A percentile compares a stretch with the other conserved stretches of the same genome.
phyloP scores from a whole-genome alignment of 2,329 filamentous ascomycete species.

The Ophiostoma quercus region DNA sequence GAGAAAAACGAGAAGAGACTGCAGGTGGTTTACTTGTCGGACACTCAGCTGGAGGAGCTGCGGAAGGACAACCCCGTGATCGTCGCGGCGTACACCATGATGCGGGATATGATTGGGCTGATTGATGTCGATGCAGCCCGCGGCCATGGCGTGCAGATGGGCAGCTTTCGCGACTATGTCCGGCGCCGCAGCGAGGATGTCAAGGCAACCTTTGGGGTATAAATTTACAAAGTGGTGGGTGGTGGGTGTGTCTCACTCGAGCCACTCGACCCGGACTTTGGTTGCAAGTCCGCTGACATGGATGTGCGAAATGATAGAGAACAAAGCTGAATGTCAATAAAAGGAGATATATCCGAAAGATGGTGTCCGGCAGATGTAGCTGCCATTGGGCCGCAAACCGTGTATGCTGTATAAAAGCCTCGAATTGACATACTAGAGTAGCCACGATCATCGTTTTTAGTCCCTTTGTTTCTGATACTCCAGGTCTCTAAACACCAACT shows the following conservation, averaged over 20 bases:
- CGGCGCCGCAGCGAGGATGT: background rate
- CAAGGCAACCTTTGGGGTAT: background rate
- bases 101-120: background rate
- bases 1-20: background rate
- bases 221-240: too few relatives aligned
- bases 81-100: conserved; percentile 14
- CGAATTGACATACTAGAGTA: too few relatives aligned
- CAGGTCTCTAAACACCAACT: too few relatives aligned
- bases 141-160: background rate
- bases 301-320: background rate
- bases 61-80: conserved; percentile 15
- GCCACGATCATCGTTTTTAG: too few relatives aligned
- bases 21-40: conserved; percentile 3
- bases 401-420: too few relatives aligned
- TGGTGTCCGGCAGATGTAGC: too few relatives aligned
- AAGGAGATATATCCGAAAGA: too few relatives aligned
- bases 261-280: background rate
- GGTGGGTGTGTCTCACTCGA: background rate
- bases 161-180: background rate
- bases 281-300: background rate
- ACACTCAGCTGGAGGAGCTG: background rate
- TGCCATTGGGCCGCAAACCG: too few relatives aligned
- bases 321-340: background rate
- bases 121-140: conserved; percentile 5
- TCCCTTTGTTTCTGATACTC: too few relatives aligned